These are phyloP conservation scores for Luffa aegyptiaca DNA, from an alignment of 306 rosid species.

Conservation along the genomic window DNA sequence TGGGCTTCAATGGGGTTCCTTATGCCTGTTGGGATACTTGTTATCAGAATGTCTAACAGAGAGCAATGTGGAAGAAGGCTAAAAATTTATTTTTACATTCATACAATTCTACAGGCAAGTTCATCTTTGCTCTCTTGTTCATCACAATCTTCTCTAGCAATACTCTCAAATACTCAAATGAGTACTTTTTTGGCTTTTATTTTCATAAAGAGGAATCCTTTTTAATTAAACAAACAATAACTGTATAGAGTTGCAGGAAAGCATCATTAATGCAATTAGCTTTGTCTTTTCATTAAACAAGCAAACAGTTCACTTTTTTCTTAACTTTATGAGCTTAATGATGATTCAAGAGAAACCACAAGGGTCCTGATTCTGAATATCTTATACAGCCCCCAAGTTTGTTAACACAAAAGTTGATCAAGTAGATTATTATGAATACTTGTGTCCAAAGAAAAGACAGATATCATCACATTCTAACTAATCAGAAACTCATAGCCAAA, in stretches of 20 bases:
- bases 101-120: slow-evolving; percentile 71
- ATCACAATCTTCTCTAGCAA: slow-evolving; percentile 5
- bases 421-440: slow-evolving; percentile 37
- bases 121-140: slow-evolving; percentile 1
- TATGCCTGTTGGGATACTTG: slow-evolving; percentile 79
- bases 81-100: slow-evolving; percentile 49
- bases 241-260: slow-evolving; percentile 4
- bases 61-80: slow-evolving; percentile 49
- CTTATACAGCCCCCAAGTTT: slow-evolving; percentile 21
- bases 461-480: slow-evolving; percentile 8
- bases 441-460: slow-evolving; percentile 32
- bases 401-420: slow-evolving; percentile 2
- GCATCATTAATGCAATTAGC: slow-evolving; percentile 8
- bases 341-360: slow-evolving; percentile 22
- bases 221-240: slow-evolving; percentile 11
- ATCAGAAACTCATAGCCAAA: slow-evolving; percentile 10
- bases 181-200: neutral
- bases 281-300: slow-evolving; percentile 1
- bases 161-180: neutral
- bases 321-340: slow-evolving; percentile 18
- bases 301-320: slow-evolving; percentile 18
- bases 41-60: slow-evolving; percentile 53
- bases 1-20: slow-evolving; percentile 95
- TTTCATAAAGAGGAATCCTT: neutral
- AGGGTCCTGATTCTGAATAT: slow-evolving; percentile 16